Percentiles rank a stretch among this genome's conserved stretches.
phyloP scores from a whole-genome alignment of 2,329 filamentous ascomycete genomes.

The Colletotrichum karsti region DNA sequence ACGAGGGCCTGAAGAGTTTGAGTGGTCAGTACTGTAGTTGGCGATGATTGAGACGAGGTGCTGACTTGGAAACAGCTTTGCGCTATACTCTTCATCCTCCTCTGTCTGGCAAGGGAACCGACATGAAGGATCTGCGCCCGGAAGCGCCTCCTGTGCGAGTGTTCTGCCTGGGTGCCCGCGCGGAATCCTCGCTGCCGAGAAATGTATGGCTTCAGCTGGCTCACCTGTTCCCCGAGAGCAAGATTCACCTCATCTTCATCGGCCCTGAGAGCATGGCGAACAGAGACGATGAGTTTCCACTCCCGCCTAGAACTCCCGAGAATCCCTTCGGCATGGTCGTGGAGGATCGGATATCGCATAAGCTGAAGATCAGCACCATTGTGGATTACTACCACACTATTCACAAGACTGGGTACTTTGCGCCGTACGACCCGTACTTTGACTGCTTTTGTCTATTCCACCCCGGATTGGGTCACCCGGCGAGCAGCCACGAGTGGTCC shows the following conservation, averaged over 20 bases:
- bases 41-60: not conserved
- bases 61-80: slow-evolving; percentile 65
- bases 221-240: slow-evolving; percentile 93
- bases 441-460: slow-evolving; percentile 98
- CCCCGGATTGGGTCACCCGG: slow-evolving; percentile 93
- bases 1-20: slow-evolving; percentile 92
- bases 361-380: slow-evolving; percentile 96
- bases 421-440: slow-evolving; percentile 97
- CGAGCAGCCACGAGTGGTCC: slow-evolving; percentile 92
- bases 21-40: slow-evolving; percentile 70
- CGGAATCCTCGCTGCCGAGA: slow-evolving; percentile 95
- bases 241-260: slow-evolving; percentile 92
- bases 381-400: slow-evolving; percentile 99
- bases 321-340: slow-evolving; percentile 96
- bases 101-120: slow-evolving; percentile 75
- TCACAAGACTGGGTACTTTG: slow-evolving; percentile 89
- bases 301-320: slow-evolving; percentile 82
- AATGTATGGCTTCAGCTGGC: slow-evolving; percentile 93
- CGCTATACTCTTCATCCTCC: slow-evolving; percentile 95
- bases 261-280: slow-evolving; percentile 96
- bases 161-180: slow-evolving; percentile 93
- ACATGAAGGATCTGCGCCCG: slow-evolving; percentile 81
- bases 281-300: slow-evolving; percentile 89
- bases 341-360: slow-evolving; percentile 87
- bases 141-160: slow-evolving; percentile 89